A percentile compares a stretch with the other conserved stretches of the same genome.
These are phyloP conservation scores for Protomyces inouyei DNA, from an alignment of 1,139 yeast genomes.

Conservation along the genomic window DNA sequence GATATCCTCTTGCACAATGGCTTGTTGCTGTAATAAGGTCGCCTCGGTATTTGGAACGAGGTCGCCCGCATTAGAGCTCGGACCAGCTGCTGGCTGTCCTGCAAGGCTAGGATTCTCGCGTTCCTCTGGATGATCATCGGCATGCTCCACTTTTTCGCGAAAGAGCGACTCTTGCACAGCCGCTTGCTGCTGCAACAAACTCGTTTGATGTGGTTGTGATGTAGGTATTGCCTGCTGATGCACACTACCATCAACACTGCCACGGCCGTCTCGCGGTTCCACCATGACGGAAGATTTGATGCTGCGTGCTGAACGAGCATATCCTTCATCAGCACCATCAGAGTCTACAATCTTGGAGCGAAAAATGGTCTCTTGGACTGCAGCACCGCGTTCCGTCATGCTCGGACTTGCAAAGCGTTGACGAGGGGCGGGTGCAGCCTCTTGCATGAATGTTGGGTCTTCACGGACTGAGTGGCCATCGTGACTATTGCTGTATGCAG, in stretches of 20 bases:
- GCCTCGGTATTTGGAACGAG: constrained; percentile 7
- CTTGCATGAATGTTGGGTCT: not conserved
- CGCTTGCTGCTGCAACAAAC: constrained; percentile 17
- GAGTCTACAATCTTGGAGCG: constrained; percentile 18
- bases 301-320: not conserved
- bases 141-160: constrained; percentile 12
- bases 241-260: constrained; percentile 14
- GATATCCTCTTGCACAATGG: constrained; percentile 18
- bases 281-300: constrained; percentile 21
- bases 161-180: constrained; percentile 18
- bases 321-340: not conserved
- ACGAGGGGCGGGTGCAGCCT: not conserved
- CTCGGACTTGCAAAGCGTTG: constrained; percentile 1
- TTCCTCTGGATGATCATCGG: not conserved
- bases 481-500: constrained; percentile 12
- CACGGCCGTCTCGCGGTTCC: constrained; percentile 17
- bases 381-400: constrained; percentile 23
- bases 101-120: constrained; percentile 4
- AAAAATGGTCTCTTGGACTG: constrained; percentile 21
- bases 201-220: not conserved
- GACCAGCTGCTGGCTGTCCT: constrained; percentile 11
- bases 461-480: not conserved
- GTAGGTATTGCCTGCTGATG: not conserved
- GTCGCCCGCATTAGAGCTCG: constrained; percentile 17
- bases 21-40: constrained; percentile 20